Base-by-base conservation (phyloP, 2,329 filamentous ascomycete species). In the Paecilomyces sp. region DNA sequence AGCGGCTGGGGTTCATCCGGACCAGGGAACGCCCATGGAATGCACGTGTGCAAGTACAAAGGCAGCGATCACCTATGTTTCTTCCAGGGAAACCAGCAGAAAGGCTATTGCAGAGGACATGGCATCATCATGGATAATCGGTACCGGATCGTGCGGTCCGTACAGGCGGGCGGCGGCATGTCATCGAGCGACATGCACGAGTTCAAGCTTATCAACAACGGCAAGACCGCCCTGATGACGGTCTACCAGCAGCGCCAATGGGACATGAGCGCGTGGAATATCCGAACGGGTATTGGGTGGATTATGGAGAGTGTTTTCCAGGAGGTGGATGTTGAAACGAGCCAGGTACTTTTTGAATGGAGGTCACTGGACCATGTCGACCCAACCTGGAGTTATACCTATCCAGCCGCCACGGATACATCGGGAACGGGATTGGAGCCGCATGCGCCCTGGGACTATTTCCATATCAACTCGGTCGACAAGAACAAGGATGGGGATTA, bases 291-390 rank as follows among this genome's bases (percentile, higher is more conserved):
- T 3, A 72, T 81, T 61, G 80, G 79, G 1, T 83, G 79, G 78
- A 67, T 83, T 36, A 78, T 82, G 63, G 77, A 82, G 66, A 79
- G 79, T 58, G 72, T 81, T 2, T 82, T 83, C 61, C 80, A 83
- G 65, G 80, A 83, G 66, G 71, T 83, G 7, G 78, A 83, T 18
- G 75, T 82, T 41, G 78, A 81, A 57, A 81, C 78, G 7, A 77
- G 75, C 30, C 68, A 71, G 58, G 72, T 81, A 30, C 50, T 81
- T 3, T 82, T 82, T 58, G 79, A 81, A 63, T 82, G 80, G 80
- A 74, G 76, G 31, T 79, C 78, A 24, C 70, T 81, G 34, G 79
- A 81, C 62, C 79, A 82, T 65, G 72, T 81, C 52, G 77, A 80
- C 62, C 79, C 79, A 1, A 75, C 75, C 2, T 70, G 74, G 41